Base-by-base conservation (phyloP, 2,329 filamentous ascomycete genomes). In the Talaromyces sp. region DNA sequence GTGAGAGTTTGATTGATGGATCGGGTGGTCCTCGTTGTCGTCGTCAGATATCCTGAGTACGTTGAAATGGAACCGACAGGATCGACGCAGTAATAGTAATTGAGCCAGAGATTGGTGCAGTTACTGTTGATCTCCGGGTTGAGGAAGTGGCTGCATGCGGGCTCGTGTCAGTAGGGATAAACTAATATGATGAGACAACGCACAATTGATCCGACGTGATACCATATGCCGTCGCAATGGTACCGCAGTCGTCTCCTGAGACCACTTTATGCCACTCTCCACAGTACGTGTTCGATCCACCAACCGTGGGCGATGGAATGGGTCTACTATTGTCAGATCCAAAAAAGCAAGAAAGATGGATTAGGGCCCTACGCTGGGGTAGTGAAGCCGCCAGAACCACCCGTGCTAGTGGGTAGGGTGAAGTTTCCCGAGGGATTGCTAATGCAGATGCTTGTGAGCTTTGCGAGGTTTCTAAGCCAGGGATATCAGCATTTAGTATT, bases 51-150 rank as follows among this genome's bases (percentile, higher is more conserved):
- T 1, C 55, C 55, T 14, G 55, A n/a, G 44, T 57, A 57, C 5
- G 55, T 57, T 44, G 55, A 57, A 14, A 57, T 57, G 27, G 40
- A 57, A 6, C 55, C 55, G 6, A 57, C 55, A 12, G 55, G 34
- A 9, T 57, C 42, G 42, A 69, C 67, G 60, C 68, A 70, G 34
- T 66, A 65, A 5, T 68, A 66, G 40, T 69, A 59, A 12, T 64
- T 64, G 10, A 61, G 44, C 61, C 63, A 65, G 18, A 75, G 65
- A 8, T 67, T 67, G 6, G 40, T 59, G 60, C 72, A 75, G 31
- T 65, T 64, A 14, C 33, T 59, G 16, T 66, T 65, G n/a, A 71
- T 65, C 18, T 62, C 65, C 0, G 73, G 71, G 53, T 76, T 75
- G 7, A 57, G 18, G 7, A 57, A 57, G 10, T n/a, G 10, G 9